Conservation (phyloP, 176 grass and related monocot species). For the Aegilops longissima region DNA sequence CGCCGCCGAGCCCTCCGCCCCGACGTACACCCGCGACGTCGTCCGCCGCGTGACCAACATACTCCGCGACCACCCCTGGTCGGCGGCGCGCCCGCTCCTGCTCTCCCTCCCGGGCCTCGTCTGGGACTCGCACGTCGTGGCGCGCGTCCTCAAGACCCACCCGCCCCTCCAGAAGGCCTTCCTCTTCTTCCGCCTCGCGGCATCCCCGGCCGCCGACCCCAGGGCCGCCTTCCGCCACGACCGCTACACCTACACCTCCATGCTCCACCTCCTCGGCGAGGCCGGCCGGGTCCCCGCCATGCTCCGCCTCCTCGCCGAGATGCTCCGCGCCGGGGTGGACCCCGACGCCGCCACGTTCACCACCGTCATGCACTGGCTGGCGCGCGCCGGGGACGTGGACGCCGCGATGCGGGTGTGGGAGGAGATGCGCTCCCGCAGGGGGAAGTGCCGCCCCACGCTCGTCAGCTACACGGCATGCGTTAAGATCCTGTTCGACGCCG, state of each 20-base stretch:
- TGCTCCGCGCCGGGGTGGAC: constrained; percentile 41
- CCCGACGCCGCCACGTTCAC: constrained; percentile 67
- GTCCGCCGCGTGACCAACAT: constrained; percentile 48
- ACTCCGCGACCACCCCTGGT: constrained; percentile 65
- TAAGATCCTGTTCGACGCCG: constrained; percentile 64
- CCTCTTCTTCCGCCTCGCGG: constrained; percentile 76
- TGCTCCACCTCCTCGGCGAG: constrained; percentile 73
- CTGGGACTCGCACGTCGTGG: constrained; percentile 76
- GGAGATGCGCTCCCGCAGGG: constrained; percentile 51
- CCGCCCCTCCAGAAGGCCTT: constrained; percentile 68
- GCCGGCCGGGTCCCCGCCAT: constrained; percentile 59
- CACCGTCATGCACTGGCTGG: constrained; percentile 68
- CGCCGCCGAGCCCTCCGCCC: background rate
- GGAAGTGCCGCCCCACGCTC: constrained; percentile 47
- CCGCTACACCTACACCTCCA: constrained; percentile 80
- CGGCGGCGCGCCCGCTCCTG: constrained; percentile 43
- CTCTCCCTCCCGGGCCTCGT: constrained; percentile 41
- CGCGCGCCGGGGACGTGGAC: constrained; percentile 50
- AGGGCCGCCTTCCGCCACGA: constrained; percentile 58
- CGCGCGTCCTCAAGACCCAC: constrained; percentile 81
- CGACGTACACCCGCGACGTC: constrained; percentile 51
- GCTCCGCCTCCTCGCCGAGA: constrained; percentile 63
- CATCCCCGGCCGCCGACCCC: background rate
- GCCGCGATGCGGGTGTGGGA: constrained; percentile 58
- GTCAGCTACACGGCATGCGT: constrained; percentile 73